Conservation (phyloP, 495 filamentous ascomycete genomes). For the Trichoderma reesei region DNA sequence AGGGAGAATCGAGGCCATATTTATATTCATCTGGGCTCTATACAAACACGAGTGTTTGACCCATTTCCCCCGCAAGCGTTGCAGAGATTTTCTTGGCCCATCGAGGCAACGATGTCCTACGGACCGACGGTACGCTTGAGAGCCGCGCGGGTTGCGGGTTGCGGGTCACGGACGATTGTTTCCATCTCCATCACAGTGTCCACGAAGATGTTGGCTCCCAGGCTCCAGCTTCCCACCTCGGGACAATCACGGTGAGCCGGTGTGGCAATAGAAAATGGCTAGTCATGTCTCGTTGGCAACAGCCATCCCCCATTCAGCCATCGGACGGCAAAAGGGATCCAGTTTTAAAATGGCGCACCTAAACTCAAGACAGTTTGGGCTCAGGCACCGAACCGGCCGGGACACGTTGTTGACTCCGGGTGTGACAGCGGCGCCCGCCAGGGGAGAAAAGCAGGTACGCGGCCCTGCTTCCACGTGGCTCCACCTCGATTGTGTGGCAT, state of each 20-base stretch:
- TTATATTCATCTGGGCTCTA: neutral
- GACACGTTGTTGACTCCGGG: neutral
- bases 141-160: slow-evolving; percentile 4
- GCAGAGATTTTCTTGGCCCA: neutral
- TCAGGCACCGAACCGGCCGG: neutral
- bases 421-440: neutral
- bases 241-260: neutral
- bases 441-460: slow-evolving; percentile 3
- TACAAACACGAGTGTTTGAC: neutral
- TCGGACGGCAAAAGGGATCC: neutral
- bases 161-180: neutral
- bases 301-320: neutral
- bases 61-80: neutral
- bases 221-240: neutral
- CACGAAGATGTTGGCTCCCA: neutral
- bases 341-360: neutral
- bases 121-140: slow-evolving; percentile 1
- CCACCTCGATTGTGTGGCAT: neutral
- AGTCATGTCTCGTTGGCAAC: neutral
- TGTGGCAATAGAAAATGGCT: neutral
- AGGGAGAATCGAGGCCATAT: neutral
- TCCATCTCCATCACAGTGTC: slow-evolving; percentile 5
- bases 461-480: neutral
- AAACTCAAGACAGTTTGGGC: neutral
- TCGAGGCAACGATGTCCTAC: neutral